Evolutionary conservation across 768 basidiomycete species (phyloP).

Genomic region (Boletus eberwhitei): DNA sequence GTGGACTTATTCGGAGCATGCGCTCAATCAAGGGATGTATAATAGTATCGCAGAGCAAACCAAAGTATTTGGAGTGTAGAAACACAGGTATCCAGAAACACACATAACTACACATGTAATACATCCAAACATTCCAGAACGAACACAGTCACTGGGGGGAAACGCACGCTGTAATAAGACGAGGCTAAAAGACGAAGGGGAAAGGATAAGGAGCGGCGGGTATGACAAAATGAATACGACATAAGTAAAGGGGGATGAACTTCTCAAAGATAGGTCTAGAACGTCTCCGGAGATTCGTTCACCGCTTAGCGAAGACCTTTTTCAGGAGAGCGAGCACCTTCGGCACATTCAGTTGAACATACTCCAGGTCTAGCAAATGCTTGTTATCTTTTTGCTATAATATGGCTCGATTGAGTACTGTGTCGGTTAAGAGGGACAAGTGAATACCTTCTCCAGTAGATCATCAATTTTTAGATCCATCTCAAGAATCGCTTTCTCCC

Average conservation of each 20-base stretch:
- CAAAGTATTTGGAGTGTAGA: conserved; percentile 19
- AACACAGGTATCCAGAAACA: conserved; percentile 37
- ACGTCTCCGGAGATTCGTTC: conserved; percentile 28
- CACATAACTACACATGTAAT: conserved; percentile 37
- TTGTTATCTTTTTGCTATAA: conserved; percentile 99
- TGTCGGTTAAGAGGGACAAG: neutral
- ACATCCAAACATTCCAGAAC: conserved; percentile 34
- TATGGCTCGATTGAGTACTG: conserved; percentile 14
- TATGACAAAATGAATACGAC: conserved; percentile 34
- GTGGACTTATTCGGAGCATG: neutral
- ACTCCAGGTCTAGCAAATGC: conserved; percentile 92
- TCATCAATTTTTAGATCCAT: conserved; percentile 99
- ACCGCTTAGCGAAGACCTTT: conserved; percentile 91
- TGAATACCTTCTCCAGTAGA: conserved; percentile 85
- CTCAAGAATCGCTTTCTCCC: conserved; percentile 98
- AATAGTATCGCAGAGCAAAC: conserved; percentile 7
- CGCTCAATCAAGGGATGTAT: neutral
- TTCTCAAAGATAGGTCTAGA: conserved; percentile 16
- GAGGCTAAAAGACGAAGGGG: conserved; percentile 3
- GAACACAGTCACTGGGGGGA: conserved; percentile 24
- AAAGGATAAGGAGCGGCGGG: conserved; percentile 23
- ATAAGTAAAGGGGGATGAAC: conserved; percentile 29
- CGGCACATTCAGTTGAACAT: conserved; percentile 94
- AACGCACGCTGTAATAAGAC: conserved; percentile 20
- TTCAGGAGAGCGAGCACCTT: conserved; percentile 90